Conservation (phyloP, 1,284 basidiomycete genomes). For the Serendipita sp. region DNA sequence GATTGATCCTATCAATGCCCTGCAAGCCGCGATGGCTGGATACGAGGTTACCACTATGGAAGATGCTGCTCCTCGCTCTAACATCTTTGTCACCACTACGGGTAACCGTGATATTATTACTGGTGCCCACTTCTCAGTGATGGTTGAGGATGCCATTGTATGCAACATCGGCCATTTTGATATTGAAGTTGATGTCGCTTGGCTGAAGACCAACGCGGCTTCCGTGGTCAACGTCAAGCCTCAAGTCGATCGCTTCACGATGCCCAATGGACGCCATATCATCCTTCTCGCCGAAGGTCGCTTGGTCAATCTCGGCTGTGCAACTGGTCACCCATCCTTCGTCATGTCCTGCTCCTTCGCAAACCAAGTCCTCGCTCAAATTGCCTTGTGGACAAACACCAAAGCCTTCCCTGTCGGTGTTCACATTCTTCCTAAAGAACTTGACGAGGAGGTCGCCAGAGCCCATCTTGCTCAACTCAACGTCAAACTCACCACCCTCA, state of each 20-base stretch:
- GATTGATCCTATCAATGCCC: constrained; percentile 99
- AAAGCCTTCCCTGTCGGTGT: constrained; percentile 86
- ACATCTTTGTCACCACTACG: constrained; percentile 97
- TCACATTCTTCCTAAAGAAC: constrained; percentile 92
- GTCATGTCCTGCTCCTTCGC: constrained; percentile 99
- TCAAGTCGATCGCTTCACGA: constrained; percentile 96
- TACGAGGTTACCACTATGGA: constrained; percentile 99
- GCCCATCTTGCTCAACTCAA: constrained; percentile 85
- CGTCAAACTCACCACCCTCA: constrained; percentile 84
- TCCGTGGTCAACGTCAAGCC: constrained; percentile 89
- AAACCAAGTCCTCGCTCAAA: constrained; percentile 98
- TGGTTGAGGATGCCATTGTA: constrained; percentile 98
- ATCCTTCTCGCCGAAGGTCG: constrained; percentile 97
- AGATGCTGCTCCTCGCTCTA: constrained; percentile 75
- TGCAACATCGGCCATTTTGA: constrained; percentile 99
- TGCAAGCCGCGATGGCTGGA: constrained; percentile 98
- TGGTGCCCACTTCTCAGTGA: constrained; percentile 79
- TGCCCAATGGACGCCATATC: constrained; percentile 82
- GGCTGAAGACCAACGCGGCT: constrained; percentile 90
- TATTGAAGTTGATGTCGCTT: constrained; percentile 96
- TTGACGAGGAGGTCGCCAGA: constrained; percentile 97
- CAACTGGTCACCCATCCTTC: constrained; percentile 87
- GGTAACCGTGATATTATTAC: constrained; percentile 98
- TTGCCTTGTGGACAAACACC: constrained; percentile 91
- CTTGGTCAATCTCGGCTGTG: constrained; percentile 94